Evolutionary conservation across 768 basidiomycete genomes (phyloP).

Genomic region (Neoboletus magnificus): DNA sequence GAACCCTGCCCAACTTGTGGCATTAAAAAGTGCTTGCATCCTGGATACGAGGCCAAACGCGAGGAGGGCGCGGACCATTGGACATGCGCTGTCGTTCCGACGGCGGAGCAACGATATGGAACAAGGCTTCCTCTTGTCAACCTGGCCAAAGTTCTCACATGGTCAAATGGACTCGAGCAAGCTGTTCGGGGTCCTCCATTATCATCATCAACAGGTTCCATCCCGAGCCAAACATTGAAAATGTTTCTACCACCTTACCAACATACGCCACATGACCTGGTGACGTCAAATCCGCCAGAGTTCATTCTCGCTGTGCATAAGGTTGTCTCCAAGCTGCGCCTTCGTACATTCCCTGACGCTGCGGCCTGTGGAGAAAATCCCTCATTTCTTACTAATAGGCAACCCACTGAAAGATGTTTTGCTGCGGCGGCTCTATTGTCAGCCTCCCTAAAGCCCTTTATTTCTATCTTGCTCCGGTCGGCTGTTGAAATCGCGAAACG

Average conservation of each 20-base stretch:
- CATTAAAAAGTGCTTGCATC: slow-evolving; percentile 28
- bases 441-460: slow-evolving; percentile 30
- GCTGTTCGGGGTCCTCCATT: slow-evolving; percentile 7
- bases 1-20: slow-evolving; percentile 28
- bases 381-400: slow-evolving; percentile 11
- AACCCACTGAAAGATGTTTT: slow-evolving; percentile 24
- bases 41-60: slow-evolving; percentile 19
- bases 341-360: slow-evolving; percentile 21
- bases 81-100: slow-evolving; percentile 26
- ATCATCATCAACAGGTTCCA: slow-evolving; percentile 1
- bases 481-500: slow-evolving; percentile 32
- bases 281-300: slow-evolving; percentile 23
- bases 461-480: slow-evolving; percentile 32
- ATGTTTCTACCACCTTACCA: slow-evolving; percentile 11
- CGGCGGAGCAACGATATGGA: slow-evolving; percentile 18
- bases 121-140: slow-evolving; percentile 18
- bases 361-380: slow-evolving; percentile 4
- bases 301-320: slow-evolving; percentile 29
- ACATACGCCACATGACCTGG: slow-evolving; percentile 22
- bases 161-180: slow-evolving; percentile 18
- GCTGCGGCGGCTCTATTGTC: slow-evolving; percentile 39
- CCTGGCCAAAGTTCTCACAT: slow-evolving; percentile 12
- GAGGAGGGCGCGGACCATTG: slow-evolving; percentile 18
- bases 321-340: slow-evolving; percentile 14
- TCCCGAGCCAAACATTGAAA: slow-evolving; percentile 1